phyloP scores from a whole-genome alignment of 108 stramenopile species.

The Cyclotella kingstonii region DNA sequence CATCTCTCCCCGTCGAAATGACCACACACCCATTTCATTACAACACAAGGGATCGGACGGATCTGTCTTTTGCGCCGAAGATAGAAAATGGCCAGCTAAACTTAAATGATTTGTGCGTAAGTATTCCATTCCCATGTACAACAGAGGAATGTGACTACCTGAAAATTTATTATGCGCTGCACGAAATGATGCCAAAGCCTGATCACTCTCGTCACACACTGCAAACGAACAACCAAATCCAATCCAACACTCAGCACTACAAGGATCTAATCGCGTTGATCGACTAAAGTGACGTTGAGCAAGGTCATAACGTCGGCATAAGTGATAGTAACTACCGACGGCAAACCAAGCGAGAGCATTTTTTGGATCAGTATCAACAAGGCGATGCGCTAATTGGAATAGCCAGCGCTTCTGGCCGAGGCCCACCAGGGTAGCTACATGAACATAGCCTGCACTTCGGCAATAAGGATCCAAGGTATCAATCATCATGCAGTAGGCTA shows the following conservation, averaged over 20 bases:
- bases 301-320: conserved; percentile 81
- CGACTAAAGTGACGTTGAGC: conserved; percentile 93
- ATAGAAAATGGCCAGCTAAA: conserved; percentile 88
- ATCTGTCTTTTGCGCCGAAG: conserved; percentile 62
- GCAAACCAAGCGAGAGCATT: conserved; percentile 89
- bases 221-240: conserved; percentile 93
- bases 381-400: conserved; percentile 90
- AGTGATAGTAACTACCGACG: conserved; percentile 92
- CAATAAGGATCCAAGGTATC: conserved; percentile 70
- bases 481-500: conserved; percentile 65
- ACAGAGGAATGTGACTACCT: conserved; percentile 76
- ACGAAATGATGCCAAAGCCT: conserved; percentile 92
- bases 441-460: conserved; percentile 53
- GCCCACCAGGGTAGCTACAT: conserved; percentile 79
- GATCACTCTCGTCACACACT: conserved; percentile 93
- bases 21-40: conserved; percentile 94
- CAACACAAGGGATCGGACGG: conserved; percentile 75
- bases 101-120: conserved; percentile 92
- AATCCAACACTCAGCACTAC: conserved; percentile 90
- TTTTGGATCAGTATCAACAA: conserved; percentile 88
- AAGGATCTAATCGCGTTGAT: conserved; percentile 81
- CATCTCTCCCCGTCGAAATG: conserved; percentile 54
- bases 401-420: conserved; percentile 80
- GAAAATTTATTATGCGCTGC: conserved; percentile 87
- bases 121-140: conserved; percentile 98